Percentiles rank a stretch among this genome's conserved stretches.
phyloP scores from a whole-genome alignment of 2,329 filamentous ascomycete species.

The Graphilbum fragrans region DNA sequence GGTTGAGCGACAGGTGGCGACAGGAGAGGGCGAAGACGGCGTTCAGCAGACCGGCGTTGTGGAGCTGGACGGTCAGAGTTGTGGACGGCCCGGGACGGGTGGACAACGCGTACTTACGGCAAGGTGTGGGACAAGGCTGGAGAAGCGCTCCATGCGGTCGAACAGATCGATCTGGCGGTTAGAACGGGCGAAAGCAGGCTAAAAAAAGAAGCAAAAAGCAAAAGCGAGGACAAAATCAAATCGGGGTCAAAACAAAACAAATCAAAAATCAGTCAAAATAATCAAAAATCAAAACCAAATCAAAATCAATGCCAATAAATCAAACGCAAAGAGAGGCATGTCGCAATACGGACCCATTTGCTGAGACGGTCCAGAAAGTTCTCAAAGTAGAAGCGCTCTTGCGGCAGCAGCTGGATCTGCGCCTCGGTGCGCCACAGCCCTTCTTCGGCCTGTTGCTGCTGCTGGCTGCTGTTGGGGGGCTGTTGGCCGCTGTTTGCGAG shows the following conservation, averaged over 20 bases:
- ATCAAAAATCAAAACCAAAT: too few species aligned
- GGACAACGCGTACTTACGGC: background rate
- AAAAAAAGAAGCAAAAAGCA: background rate
- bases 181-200: background rate
- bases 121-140: background rate
- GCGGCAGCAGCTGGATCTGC: background rate
- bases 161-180: background rate
- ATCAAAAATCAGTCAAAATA: background rate
- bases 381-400: background rate
- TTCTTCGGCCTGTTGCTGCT: too few species aligned
- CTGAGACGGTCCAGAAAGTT: background rate
- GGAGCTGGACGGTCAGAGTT: background rate
- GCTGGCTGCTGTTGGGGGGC: background rate
- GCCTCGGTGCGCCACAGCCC: background rate
- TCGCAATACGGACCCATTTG: background rate
- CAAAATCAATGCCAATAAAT: too few species aligned
- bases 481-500: background rate
- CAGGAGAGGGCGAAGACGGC: slow-evolving; percentile 9
- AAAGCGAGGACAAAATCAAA: background rate
- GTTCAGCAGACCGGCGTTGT: slow-evolving; percentile 10
- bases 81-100: background rate
- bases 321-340: background rate
- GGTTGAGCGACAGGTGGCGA: background rate
- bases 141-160: background rate
- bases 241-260: background rate